Percentiles rank a stretch among this genome's conserved stretches.
phyloP scores from a whole-genome alignment of 78 protist genomes.

The Dictyostelium purpureum region DNA sequence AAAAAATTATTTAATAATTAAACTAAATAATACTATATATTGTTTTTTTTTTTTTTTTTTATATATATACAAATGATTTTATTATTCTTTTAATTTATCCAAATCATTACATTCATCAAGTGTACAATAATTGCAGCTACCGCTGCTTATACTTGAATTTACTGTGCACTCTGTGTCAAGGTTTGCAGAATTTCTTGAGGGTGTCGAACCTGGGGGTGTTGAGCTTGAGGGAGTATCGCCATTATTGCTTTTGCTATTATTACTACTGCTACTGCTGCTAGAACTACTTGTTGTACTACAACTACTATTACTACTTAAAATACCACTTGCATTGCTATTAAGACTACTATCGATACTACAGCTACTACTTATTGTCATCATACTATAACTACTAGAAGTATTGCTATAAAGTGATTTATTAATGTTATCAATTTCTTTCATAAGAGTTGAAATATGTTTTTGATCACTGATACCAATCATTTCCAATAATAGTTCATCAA shows the following conservation, averaged over 20 bases:
- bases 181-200: conserved; percentile 6
- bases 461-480: conserved; percentile 35
- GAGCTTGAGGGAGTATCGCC: not conserved
- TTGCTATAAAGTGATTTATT: not conserved
- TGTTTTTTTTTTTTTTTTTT: not conserved
- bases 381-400: not conserved
- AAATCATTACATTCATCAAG: not conserved
- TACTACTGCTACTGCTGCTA: not conserved
- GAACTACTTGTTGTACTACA: not conserved
- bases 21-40: not conserved
- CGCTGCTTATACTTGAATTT: not conserved
- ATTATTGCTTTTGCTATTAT: not conserved
- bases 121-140: not conserved
- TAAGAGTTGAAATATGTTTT: not conserved
- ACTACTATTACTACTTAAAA: not conserved
- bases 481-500: conserved; percentile 22
- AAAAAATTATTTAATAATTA: too few species aligned
- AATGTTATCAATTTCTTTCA: conserved; percentile 29
- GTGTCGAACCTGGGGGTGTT: not conserved
- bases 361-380: not conserved
- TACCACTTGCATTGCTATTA: not conserved
- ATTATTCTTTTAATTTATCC: not conserved
- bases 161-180: too few species aligned
- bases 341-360: not conserved
- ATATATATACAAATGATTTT: too few species aligned